Evolutionary conservation across 208 protist genomes (phyloP).

Genomic region (Porcisia deanei): DNA sequence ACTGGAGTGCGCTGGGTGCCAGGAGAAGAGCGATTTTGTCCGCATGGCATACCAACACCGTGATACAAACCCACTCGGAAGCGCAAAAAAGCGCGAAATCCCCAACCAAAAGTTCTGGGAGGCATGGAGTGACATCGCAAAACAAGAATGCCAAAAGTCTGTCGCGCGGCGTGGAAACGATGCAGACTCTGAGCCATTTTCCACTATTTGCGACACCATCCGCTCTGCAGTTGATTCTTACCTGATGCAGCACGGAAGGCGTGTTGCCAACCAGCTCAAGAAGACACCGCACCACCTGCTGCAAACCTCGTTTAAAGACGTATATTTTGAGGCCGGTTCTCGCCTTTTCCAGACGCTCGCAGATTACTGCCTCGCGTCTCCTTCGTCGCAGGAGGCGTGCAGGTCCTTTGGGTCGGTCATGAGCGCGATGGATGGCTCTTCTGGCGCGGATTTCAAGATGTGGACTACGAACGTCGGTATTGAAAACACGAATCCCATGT

Average conservation of each 20-base stretch:
- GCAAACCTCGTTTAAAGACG: constrained; percentile 84
- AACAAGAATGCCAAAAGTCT: constrained; percentile 50
- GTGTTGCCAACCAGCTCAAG: constrained; percentile 68
- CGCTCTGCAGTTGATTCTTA: constrained; percentile 61
- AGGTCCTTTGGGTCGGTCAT: constrained; percentile 53
- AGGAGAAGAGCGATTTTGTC: constrained; percentile 91
- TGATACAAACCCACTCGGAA: constrained; percentile 58
- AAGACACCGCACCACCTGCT: constrained; percentile 69
- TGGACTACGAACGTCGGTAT: constrained; percentile 91
- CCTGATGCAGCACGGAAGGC: constrained; percentile 83
- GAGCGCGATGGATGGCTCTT: constrained; percentile 41
- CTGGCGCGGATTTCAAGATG: constrained; percentile 49
- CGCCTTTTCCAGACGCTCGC: constrained; percentile 54
- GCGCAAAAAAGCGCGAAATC: constrained; percentile 54
- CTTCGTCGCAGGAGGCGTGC: constrained; percentile 49
- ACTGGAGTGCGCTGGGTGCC: constrained; percentile 71
- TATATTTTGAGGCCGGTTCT: constrained; percentile 81
- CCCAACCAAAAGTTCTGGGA: constrained; percentile 80
- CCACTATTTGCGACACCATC: constrained; percentile 58
- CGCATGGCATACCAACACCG: constrained; percentile 73
- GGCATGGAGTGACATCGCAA: constrained; percentile 63
- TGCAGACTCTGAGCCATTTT: constrained; percentile 36
- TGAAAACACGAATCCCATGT: constrained; percentile 93
- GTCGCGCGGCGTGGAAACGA: constrained; percentile 49
- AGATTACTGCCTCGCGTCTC: constrained; percentile 68